Evolutionary conservation across 2,329 filamentous ascomycete genomes (phyloP), one percentile per base, ranked within the genome.

Genomic region (Alternaria gaisen): DNA sequence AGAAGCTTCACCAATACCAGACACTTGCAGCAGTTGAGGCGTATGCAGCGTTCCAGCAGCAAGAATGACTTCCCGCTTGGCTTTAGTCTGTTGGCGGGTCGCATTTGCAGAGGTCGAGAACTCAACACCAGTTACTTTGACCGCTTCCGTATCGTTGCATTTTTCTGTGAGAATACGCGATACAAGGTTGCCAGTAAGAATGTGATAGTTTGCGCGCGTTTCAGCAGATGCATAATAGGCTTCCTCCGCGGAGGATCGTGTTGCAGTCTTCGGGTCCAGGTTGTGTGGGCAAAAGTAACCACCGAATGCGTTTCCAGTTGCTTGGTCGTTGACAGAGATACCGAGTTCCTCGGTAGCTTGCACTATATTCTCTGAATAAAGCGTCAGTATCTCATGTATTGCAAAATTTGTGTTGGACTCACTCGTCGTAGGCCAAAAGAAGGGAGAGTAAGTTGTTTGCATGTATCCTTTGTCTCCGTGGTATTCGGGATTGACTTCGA

Each of bases 11-110:
- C 72, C 72, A n/a, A 75, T 71, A 9, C 72, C 72, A 28, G 70
- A 73, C 1, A 72, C 60, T 32, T 74, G 72, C 11, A 75, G 61
- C 1, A 75, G 46, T 51, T 75, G 71, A 8, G 72, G 71, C 1
- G 70, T 70, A 50, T 72, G 70, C 8, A 75, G 30, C 22, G 69
- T 12, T 20, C 72, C 72, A 50, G 72, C 72, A 16, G 72, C 66
- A 14, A 74, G 38, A 18, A 75, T 67, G 14, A 63, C 70, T 41
- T 75, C 72, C 46, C 61, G 56, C 44, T 58, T 71, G 14, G 66
- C 71, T n/a, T 58, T 66, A 5, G 69, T 58, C 4, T 56, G 60
- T 30, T 65, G 59, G 14, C 54, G 44, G 28, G 48, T 43, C 5
- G 60, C 65, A 24, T 53, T 40, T 32, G 54, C 53, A 3, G 70